phyloP scores from a whole-genome alignment of 75 land plant species.

The Chamaecyparis obtusa region DNA sequence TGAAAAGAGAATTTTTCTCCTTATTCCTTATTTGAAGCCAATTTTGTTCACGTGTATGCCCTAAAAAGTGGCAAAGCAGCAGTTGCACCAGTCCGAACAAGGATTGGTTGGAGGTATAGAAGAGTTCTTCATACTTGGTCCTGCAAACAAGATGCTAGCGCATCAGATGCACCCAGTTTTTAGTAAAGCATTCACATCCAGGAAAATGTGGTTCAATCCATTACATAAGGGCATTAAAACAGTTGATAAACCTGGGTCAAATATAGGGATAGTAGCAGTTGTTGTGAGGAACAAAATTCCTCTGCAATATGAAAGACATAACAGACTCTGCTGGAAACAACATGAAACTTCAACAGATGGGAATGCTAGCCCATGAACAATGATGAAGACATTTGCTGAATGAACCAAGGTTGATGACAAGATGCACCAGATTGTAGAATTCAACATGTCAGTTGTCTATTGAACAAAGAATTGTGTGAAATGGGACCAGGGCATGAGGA shows the following conservation, averaged over 20 bases:
- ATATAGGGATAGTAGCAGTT: neutral
- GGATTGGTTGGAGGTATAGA: neutral
- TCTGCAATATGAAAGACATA: neutral
- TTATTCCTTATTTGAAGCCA: neutral
- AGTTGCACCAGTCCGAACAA: neutral
- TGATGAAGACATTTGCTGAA: neutral
- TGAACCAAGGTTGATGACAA: neutral
- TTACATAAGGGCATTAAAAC: neutral
- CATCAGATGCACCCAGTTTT: neutral
- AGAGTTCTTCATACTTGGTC: neutral
- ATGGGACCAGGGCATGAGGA: neutral
- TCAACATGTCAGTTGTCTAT: neutral
- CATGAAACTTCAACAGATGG: neutral
- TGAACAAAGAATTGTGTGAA: neutral
- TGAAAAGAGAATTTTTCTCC: neutral
- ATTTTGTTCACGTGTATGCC: neutral
- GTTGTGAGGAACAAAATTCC: neutral
- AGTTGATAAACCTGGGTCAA: neutral
- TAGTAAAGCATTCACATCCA: neutral
- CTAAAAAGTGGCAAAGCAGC: neutral
- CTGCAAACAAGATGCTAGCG: neutral
- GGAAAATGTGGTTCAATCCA: neutral
- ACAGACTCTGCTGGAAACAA: neutral
- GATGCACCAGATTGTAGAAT: neutral
- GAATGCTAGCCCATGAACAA: neutral